Base-by-base conservation (phyloP, 148 eudicot genomes). In the Hydrangea macrophylla region DNA sequence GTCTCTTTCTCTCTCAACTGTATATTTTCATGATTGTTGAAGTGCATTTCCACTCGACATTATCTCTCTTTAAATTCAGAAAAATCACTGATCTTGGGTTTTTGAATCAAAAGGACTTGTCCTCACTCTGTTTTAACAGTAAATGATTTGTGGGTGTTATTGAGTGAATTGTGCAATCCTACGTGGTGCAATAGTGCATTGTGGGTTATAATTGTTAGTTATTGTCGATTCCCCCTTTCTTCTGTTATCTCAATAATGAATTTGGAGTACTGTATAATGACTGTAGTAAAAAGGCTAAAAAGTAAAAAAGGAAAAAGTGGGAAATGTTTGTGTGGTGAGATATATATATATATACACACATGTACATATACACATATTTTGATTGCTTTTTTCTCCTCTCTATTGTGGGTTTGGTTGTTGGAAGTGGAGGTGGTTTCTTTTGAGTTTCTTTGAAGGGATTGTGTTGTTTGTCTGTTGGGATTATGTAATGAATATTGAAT, bases 391-490 rank as follows among this genome's bases (percentile, higher is more conserved):
- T 53, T 31, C 54, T 68, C 60, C 33, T 67, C 58, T 65, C 48
- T 79, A 67, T 50, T 74, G 74, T 71, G 71, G 76, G 75, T 79
- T 76, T 77, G 89, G 86, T 92, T 78, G 97, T 83, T 87, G 77
- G 64, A 60, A 85, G 92, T 89, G 92, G 89, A 61, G 88, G 80
- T 84, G 54, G 89, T 82, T 87, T 68, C 58, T 63, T 18, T 91
- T 77, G 84, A 85, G 88, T 85, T 85, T 67, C 84, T 85, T 89
- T 84, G 79, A 89, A 92, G 98, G 82, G 71, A 87, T 78, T 74
- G 40, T 73, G 33, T 70, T 67, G 69, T 71, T 80, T 73, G 66
- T 78, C 72, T 75, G 66, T 63, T 73, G 55, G 65, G 67, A 33
- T 60, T 81, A 23, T 60, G 64, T 45, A 73, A 28, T 58, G 24